These are phyloP conservation scores for Tulasnella sp. DNA, from an alignment of 768 basidiomycete genomes.

Conservation along the genomic window DNA sequence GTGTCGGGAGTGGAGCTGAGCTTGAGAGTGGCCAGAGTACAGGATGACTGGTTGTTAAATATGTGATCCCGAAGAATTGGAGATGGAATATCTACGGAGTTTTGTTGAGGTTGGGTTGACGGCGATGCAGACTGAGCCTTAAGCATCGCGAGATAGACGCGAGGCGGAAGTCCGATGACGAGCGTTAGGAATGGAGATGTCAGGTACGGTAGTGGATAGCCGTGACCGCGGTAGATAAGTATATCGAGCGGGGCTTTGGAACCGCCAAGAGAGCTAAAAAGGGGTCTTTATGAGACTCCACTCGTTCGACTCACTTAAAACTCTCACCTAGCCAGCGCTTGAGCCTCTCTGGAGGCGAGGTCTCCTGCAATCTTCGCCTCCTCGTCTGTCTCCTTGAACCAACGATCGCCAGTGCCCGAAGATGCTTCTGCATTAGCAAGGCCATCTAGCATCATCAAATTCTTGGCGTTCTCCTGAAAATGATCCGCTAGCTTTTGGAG, in stretches of 20 bases:
- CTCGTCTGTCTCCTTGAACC: constrained; percentile 63
- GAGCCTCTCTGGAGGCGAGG: constrained; percentile 49
- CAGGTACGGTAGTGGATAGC: constrained; percentile 66
- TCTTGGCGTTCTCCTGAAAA: constrained; percentile 51
- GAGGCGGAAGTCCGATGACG: constrained; percentile 60
- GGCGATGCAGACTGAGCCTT: constrained; percentile 25
- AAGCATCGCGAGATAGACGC: constrained; percentile 56
- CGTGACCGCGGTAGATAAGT: constrained; percentile 55
- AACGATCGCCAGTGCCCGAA: constrained; percentile 51
- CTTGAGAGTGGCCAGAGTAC: constrained; percentile 39
- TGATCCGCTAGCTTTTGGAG: constrained; percentile 44
- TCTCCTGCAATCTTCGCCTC: constrained; percentile 43
- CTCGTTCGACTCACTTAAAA: constrained; percentile 17
- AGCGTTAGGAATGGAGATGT: constrained; percentile 62
- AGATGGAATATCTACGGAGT: constrained; percentile 46
- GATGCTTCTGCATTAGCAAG: constrained; percentile 51
- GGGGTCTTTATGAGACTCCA: neutral
- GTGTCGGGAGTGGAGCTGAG: constrained; percentile 39
- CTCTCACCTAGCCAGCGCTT: constrained; percentile 47
- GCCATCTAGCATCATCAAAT: constrained; percentile 65
- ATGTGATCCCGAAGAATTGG: constrained; percentile 43
- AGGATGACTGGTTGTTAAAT: constrained; percentile 36
- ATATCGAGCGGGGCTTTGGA: constrained; percentile 57
- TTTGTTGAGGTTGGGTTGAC: constrained; percentile 30
- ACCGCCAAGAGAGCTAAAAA: constrained; percentile 16